Evolutionary conservation across 805 yeast genomes (phyloP), one percentile per base, ranked within the genome.

Genomic region (Saccharomycopsis malanga): DNA sequence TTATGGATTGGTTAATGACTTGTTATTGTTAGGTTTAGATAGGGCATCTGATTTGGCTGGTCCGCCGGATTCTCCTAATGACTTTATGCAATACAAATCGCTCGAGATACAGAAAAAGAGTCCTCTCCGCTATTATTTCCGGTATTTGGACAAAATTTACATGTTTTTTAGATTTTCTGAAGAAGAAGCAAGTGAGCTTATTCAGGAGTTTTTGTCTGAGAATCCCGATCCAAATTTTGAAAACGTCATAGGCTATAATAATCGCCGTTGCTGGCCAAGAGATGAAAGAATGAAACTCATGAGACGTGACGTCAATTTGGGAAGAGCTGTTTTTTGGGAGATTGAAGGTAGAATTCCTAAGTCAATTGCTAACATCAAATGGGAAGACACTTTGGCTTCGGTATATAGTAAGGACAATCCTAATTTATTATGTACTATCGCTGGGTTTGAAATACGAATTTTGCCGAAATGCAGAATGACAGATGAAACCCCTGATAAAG

Each of bases 151-250:
- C 60, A 81, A 79, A 56, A 72, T 93, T 4, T 86, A 85, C 55
- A 75, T 93, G 2, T 71, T 89, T 45, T 86, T 87, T 67, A 72
- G 87, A 46, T 86, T 93, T 57, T 70, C 74, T 2, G 76, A 76
- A 29, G 81, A 76, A 1, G 96, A 91, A 44, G 76, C 93, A 0
- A 77, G 76, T 32, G 95, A 79, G 7, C 66, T 93, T 36, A 75
- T 84, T 15, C 82, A 81, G 50, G 91, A 86, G 21, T 87, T 71
- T 57, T 64, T 89, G 20, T 72, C 84, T 0, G 95, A 87, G 56
- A 84, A 87, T 57, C 96, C 96, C 1, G 96, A 89, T 66, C 96
- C 96, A 0, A 87, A 89, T 59, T 86, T 85, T 62, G 95, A 85
- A 57, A 84, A 82, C 56, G 80, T 82, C 4, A 78, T 84, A 30